These are phyloP conservation scores for Komagataella pastoris DNA, from an alignment of 805 yeast species.

Conservation along the genomic window DNA sequence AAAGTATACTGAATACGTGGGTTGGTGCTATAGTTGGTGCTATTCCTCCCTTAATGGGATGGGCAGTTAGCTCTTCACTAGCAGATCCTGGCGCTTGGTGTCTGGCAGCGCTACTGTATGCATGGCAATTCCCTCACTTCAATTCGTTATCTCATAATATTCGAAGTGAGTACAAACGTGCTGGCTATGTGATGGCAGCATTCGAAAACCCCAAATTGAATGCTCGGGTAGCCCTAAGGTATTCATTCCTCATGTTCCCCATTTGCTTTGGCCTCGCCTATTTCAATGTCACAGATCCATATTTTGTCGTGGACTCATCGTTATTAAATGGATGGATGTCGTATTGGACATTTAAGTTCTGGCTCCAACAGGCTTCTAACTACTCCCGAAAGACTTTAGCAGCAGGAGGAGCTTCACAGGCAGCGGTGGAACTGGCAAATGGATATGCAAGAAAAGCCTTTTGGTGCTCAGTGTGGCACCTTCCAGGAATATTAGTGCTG, in stretches of 20 bases:
- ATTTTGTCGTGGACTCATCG: constrained; percentile 70
- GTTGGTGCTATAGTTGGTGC: constrained; percentile 99
- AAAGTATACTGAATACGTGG: constrained; percentile 87
- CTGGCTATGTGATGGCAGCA: constrained; percentile 97
- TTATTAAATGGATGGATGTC: constrained; percentile 79
- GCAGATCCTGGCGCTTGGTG: constrained; percentile 92
- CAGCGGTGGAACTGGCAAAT: constrained; percentile 48
- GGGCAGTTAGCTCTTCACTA: constrained; percentile 85
- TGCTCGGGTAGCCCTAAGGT: constrained; percentile 86
- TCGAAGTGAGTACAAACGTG: constrained; percentile 75
- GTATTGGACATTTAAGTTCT: constrained; percentile 66
- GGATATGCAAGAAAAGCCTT: constrained; percentile 72
- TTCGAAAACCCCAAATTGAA: constrained; percentile 84
- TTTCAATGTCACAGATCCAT: constrained; percentile 71
- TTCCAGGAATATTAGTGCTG: constrained; percentile 77
- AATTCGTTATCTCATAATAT: constrained; percentile 83
- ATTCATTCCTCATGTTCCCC: constrained; percentile 89
- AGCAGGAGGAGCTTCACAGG: constrained; percentile 29
- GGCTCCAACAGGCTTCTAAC: constrained; percentile 67
- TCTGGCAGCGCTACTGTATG: constrained; percentile 75
- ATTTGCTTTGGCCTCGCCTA: constrained; percentile 74
- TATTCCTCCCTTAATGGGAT: constrained; percentile 97
- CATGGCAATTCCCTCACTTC: constrained; percentile 99
- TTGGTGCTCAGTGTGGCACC: constrained; percentile 90
- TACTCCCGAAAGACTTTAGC: constrained; percentile 23